Evolutionary conservation across 2,329 filamentous ascomycete species (phyloP).

Genomic region (Penicillium thymicola): DNA sequence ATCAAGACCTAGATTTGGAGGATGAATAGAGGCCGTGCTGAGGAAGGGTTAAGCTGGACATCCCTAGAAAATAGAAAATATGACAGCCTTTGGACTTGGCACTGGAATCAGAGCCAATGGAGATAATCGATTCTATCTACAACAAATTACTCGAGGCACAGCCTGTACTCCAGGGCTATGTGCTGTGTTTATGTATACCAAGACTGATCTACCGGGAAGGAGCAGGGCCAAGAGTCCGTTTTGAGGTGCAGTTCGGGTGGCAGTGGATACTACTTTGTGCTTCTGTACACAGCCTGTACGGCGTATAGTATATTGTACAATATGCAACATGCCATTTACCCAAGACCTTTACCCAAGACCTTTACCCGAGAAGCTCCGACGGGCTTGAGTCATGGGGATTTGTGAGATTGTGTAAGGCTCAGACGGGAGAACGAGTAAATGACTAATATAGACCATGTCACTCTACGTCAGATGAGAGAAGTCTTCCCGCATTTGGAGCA

Average conservation of each 20-base stretch:
- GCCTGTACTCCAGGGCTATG: neutral
- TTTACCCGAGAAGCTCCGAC: conserved; percentile 5
- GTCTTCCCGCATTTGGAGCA: neutral
- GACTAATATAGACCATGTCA: conserved; percentile 4
- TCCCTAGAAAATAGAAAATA: conserved; percentile 1
- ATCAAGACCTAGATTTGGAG: neutral
- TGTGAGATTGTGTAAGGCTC: neutral
- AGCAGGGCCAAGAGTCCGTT: conserved; percentile 7
- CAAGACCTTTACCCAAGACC: conserved; percentile 1
- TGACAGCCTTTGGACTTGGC: conserved; percentile 7
- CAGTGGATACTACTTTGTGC: conserved; percentile 3
- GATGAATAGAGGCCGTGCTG: neutral
- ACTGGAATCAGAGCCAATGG: neutral
- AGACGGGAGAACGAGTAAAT: neutral
- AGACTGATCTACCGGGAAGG: conserved; percentile 10
- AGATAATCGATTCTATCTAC: neutral
- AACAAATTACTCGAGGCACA: neutral
- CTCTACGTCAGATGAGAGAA: conserved; percentile 5
- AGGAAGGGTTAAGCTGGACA: neutral
- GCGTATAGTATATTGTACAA: neutral
- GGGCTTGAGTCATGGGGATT: neutral
- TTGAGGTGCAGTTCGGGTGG: neutral
- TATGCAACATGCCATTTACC: neutral
- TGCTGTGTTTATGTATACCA: conserved; percentile 4
- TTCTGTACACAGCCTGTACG: neutral